These are phyloP conservation scores for Pyrenophora teres DNA, from an alignment of 2,329 filamentous ascomycete species.

Conservation along the genomic window DNA sequence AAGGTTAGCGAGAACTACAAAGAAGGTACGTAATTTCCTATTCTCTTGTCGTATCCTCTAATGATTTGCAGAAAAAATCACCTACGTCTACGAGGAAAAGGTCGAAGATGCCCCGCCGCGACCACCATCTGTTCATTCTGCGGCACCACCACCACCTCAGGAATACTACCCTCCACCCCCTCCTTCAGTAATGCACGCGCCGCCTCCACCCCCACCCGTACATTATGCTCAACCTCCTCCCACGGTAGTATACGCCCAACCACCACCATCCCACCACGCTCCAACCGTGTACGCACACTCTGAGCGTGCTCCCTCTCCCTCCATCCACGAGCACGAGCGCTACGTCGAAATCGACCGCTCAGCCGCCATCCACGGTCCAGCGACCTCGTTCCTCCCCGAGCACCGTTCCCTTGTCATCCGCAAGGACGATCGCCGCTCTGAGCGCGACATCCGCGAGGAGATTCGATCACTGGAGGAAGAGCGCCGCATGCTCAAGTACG, in stretches of 20 bases:
- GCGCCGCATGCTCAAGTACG: constrained; percentile 61
- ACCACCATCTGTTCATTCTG: constrained; percentile 22
- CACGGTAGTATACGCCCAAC: constrained; percentile 6
- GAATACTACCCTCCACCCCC: constrained; percentile 22
- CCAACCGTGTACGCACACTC: constrained; percentile 39
- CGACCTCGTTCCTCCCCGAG: constrained; percentile 57
- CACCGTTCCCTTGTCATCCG: constrained; percentile 22
- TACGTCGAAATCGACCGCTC: constrained; percentile 53
- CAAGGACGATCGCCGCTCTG: constrained; percentile 43
- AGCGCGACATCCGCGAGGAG: constrained; percentile 72
- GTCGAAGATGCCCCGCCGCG: constrained; percentile 18
- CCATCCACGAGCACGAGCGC: constrained; percentile 40
- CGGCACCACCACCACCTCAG: constrained; percentile 28
- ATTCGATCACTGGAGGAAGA: constrained; percentile 73
- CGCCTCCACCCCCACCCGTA: constrained; percentile 30
- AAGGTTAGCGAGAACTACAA: constrained; percentile 77
- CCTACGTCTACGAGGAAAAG: constrained; percentile 44
- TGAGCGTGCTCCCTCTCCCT: constrained; percentile 40
- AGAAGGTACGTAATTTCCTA: constrained; percentile 45
- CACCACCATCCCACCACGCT: constrained; percentile 28
- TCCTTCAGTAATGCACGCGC: constrained; percentile 20
- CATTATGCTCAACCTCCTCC: constrained; percentile 31
- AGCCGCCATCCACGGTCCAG: constrained; percentile 53
- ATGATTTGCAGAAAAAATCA: constrained; percentile 38
- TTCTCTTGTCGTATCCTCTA: neutral